A percentile compares a stretch with the other conserved stretches of the same genome.
Evolutionary conservation across 768 basidiomycete species (phyloP).

Genomic region (Tulasnella calospora): DNA sequence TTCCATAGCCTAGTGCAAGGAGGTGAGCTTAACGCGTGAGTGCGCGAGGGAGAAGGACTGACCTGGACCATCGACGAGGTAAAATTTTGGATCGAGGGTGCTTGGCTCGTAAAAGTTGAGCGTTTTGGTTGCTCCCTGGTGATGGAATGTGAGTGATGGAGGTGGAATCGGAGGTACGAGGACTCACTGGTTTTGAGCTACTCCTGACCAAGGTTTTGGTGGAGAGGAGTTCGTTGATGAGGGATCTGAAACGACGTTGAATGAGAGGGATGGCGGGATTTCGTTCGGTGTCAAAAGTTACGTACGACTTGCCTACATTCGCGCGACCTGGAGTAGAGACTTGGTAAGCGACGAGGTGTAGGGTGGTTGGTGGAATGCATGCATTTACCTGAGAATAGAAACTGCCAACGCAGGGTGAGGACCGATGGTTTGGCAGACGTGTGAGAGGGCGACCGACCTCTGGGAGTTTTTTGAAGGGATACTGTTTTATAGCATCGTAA

Average conservation of each 20-base stretch:
- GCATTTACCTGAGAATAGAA: neutral
- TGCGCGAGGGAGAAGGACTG: neutral
- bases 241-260: neutral
- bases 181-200: slow-evolving; percentile 5
- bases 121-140: slow-evolving; percentile 16
- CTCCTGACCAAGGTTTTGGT: neutral
- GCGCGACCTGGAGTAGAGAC: neutral
- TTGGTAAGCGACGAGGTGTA: neutral
- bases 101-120: slow-evolving; percentile 14
- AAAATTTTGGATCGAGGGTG: slow-evolving; percentile 3
- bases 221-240: slow-evolving; percentile 10
- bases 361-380: too few relatives aligned
- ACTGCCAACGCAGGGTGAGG: neutral
- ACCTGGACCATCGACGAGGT: slow-evolving; percentile 19
- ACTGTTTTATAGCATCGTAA: neutral
- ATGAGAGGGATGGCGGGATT: neutral
- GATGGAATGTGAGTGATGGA: neutral
- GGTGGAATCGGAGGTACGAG: neutral
- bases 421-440: neutral
- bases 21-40: neutral
- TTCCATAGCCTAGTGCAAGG: neutral
- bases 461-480: neutral
- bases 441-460: neutral
- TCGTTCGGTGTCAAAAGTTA: neutral
- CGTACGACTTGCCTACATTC: neutral